Conservation (phyloP, 192 early-diverging fungal genomes). For the Backusella parvicylindrica region DNA sequence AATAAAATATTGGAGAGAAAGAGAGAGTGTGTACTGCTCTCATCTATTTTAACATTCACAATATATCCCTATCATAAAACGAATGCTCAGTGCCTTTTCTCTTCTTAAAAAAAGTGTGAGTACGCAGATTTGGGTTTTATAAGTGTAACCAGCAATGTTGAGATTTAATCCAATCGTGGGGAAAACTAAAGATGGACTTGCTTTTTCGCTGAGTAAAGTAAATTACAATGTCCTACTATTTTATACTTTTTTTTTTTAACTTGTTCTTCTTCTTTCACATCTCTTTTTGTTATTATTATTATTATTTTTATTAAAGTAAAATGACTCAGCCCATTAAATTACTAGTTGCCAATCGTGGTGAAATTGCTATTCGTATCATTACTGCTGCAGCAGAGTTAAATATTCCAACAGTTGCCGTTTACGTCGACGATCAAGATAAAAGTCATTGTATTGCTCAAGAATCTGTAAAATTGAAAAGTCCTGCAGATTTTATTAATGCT, state of each 20-base stretch:
- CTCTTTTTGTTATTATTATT: neutral
- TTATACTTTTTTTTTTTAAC: neutral
- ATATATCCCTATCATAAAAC: no score
- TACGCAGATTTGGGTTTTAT: neutral
- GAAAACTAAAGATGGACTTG: slow-evolving; percentile 1
- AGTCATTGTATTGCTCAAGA: slow-evolving; percentile 22
- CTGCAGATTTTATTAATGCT: slow-evolving; percentile 57
- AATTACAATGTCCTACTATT: neutral
- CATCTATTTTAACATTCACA: no score
- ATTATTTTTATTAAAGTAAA: neutral
- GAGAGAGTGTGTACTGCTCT: no score
- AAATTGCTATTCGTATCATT: slow-evolving; percentile 77
- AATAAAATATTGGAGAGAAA: no score
- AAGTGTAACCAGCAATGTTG: neutral
- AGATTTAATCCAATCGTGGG: neutral
- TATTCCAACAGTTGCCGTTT: slow-evolving; percentile 61
- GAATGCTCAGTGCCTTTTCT: neutral
- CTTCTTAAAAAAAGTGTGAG: neutral
- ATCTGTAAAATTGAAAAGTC: slow-evolving; percentile 7
- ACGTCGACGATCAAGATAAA: slow-evolving; percentile 49
- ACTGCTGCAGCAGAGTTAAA: slow-evolving; percentile 64
- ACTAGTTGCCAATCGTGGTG: slow-evolving; percentile 75
- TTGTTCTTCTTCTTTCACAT: neutral
- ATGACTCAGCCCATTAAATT: slow-evolving; percentile 24
- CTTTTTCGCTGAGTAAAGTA: neutral